phyloP scores from a whole-genome alignment of 2,329 filamentous ascomycete species.

The Lizonia empirigonia region DNA sequence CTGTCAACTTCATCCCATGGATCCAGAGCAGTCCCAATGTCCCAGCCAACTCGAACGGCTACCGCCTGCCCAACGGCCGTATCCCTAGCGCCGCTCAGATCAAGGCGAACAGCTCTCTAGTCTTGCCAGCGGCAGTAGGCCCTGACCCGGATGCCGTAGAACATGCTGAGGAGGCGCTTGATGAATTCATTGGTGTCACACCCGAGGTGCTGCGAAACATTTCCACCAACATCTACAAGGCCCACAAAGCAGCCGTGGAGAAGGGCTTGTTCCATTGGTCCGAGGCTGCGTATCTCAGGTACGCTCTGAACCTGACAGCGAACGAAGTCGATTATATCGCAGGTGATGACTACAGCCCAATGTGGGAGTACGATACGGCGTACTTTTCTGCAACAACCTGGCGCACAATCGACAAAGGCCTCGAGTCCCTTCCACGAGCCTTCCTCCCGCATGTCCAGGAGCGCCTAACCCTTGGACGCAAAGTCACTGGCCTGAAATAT shows the following conservation, averaged over 20 bases:
- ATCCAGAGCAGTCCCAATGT: conserved; percentile 63
- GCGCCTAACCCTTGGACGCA: conserved; percentile 61
- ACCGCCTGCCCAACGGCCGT: conserved; percentile 41
- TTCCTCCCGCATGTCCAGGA: conserved; percentile 67
- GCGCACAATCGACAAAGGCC: conserved; percentile 68
- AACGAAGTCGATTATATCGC: conserved; percentile 57
- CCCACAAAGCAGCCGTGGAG: conserved; percentile 60
- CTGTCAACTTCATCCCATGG: conserved; percentile 68
- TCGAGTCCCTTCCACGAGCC: conserved; percentile 64
- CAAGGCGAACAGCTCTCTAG: conserved; percentile 34
- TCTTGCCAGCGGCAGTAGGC: conserved; percentile 19
- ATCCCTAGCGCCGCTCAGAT: conserved; percentile 42
- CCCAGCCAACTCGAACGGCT: conserved; percentile 50
- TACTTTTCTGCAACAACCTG: conserved; percentile 66
- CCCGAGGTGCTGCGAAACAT: conserved; percentile 48
- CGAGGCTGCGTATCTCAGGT: conserved; percentile 66
- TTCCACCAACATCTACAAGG: conserved; percentile 55
- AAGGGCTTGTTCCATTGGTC: conserved; percentile 67
- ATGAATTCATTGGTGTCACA: conserved; percentile 28
- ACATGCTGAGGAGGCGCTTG: conserved; percentile 26
- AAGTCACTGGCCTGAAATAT: conserved; percentile 63
- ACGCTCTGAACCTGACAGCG: conserved; percentile 62
- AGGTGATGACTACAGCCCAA: conserved; percentile 53
- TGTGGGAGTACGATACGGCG: conserved; percentile 55
- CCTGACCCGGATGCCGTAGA: conserved; percentile 28